phyloP scores from a whole-genome alignment of 2,329 filamentous ascomycete genomes.

The Colletotrichum camelliae region DNA sequence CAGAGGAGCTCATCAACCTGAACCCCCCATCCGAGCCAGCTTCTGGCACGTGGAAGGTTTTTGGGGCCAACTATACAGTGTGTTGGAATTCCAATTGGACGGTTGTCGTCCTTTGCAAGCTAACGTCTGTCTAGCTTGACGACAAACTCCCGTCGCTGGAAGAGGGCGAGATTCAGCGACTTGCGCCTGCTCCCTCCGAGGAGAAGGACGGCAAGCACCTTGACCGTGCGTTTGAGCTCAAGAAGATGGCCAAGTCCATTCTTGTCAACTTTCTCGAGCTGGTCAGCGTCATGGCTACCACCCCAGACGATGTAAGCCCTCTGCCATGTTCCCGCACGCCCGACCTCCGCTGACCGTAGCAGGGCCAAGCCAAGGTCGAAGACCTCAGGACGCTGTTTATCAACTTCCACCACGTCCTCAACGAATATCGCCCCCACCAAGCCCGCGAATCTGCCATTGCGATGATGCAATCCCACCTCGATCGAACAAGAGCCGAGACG shows the following conservation, averaged over 20 bases:
- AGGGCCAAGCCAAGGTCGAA: conserved; percentile 73
- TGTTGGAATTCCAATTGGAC: not conserved
- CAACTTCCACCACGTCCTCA: conserved; percentile 92
- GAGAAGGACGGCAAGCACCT: conserved; percentile 60
- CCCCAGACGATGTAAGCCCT: conserved; percentile 59
- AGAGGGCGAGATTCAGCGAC: conserved; percentile 68
- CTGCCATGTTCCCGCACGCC: not conserved
- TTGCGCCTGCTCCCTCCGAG: conserved; percentile 38
- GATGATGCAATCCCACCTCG: conserved; percentile 86
- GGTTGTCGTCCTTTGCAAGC: not conserved
- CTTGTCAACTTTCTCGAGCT: conserved; percentile 90
- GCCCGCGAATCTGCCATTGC: conserved; percentile 85
- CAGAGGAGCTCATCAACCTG: conserved; percentile 75
- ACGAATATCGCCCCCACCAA: conserved; percentile 93
- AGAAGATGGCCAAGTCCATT: conserved; percentile 81
- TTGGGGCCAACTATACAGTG: conserved; percentile 70
- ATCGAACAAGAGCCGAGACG: conserved; percentile 75
- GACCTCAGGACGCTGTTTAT: conserved; percentile 84
- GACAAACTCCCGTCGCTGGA: conserved; percentile 71
- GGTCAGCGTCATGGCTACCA: conserved; percentile 71
- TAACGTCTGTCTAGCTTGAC: conserved; percentile 46
- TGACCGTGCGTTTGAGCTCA: conserved; percentile 71
- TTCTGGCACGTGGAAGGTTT: conserved; percentile 74
- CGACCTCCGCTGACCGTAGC: not conserved
- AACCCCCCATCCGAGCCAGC: conserved; percentile 80